Base-by-base conservation (phyloP, 768 basidiomycete genomes). In the Leccinum variicolor region DNA sequence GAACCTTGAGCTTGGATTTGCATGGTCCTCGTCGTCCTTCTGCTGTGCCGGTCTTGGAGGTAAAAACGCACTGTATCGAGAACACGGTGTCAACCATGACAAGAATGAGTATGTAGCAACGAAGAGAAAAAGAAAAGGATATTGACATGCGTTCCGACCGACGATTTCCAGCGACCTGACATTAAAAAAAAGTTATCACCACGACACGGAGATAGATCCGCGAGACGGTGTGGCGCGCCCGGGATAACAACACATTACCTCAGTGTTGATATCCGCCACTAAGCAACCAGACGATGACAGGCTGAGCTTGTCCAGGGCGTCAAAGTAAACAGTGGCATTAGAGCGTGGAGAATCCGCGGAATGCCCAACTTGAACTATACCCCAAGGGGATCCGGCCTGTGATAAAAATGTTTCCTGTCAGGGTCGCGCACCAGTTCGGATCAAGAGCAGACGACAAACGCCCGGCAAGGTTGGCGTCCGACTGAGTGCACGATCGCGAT, bases 291-390 rank as follows among this genome's bases (percentile, higher is more conserved):
- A 54, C 8, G 57, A 59, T 9, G n/a, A 19, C 6, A 26, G 13
- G 52, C 56, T 55, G 13, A 63, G 15, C 17, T 55, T 53, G 13
- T 68, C 68, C 31, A 70, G 6, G 19, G 66, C 62, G 25, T 66
- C 62, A 55, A 66, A 70, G 54, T 70, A 68, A n/a, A 70, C 31
- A 0, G 68, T 70, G 26, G 43, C 52, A 14, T 56, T 50, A 1
- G 69, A 67, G 19, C 15, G 23, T 4, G 59, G 50, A 23, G 54
- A 60, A 47, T 52, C 29, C 39, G 21, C 54, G 43, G 21, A 59
- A 55, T 55, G 57, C 10, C 6, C 21, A 26, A 34, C 28, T 26
- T 52, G 26, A 41, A 41, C 39, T 41, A n/a, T 41, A 41, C 28
- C 10, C 14, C 46, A 28, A 45, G 34, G 49, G 45, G 53, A 46